Evolutionary conservation across 805 yeast species (phyloP), one percentile per base, ranked within the genome.

Genomic region (Pichia cephalocereana): DNA sequence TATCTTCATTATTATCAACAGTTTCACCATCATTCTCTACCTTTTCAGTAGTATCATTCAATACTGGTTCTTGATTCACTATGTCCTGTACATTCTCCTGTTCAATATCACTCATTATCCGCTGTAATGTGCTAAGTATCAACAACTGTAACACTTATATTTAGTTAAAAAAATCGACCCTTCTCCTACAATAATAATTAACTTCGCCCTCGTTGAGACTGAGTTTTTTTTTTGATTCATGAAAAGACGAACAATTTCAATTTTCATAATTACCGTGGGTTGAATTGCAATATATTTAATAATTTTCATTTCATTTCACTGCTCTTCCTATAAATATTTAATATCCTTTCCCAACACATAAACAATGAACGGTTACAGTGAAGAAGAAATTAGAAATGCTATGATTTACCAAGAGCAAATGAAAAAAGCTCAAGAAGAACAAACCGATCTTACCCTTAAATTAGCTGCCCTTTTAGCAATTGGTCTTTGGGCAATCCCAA

Each of bases 391-490:
- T 44, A 80, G 76, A 70, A 80, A 76, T 61, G 53, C 52, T 19
- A 48, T 48, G 51, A 40, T 48, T 7, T 48, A 45, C 38, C 57
- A 54, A 55, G 87, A 82, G 60, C 86, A 80, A 58, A 82, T 81
- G 66, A 82, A 77, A 70, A 80, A 75, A 61, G 62, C 74, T 48
- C 88, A 82, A 62, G 82, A 82, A 65, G 73, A 76, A 59, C 75
- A 73, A 56, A 79, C 86, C 46, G 69, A 72, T 58, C 71, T 73
- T 52, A 82, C 86, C 44, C 66, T 84, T 56, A 69, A 68, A 56
- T 68, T 73, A 43, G 86, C 90, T 26, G 80, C 79, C 42, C 64
- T 74, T 54, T 68, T 82, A 51, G 86, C 87, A 44, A 77, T 81
- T 52, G 79, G 80, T 23, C 72, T 84, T 59, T 84, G 82, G 82